Evolutionary conservation across 352 stramenopile species (phyloP), one percentile per base, ranked within the genome.

Genomic region (Phytophthora chlamydospora): DNA sequence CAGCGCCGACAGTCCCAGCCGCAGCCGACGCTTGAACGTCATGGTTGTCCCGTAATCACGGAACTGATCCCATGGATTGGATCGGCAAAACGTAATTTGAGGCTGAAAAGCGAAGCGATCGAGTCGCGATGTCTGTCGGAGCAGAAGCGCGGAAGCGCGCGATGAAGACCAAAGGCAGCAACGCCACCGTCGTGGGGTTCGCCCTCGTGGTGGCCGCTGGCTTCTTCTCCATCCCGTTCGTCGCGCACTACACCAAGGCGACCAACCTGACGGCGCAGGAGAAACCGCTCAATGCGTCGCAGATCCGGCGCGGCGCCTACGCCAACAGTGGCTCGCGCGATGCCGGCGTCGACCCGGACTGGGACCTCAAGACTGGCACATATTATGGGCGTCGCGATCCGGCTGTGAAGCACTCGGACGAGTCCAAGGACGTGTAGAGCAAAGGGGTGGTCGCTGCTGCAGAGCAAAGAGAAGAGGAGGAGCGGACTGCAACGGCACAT

Each of bases 281-380:
- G 52, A 75, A 87, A 42, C 66, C 83, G 55, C 70, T 91, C 29
- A 90, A 89, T 47, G 66, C 77, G 27, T 80, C 78, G 21, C 79
- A 91, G 73, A 87, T 93, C 61, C 87, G 87, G 47, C 85, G 88
- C 49, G 88, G 88, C 2, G 75, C 73, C 16, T 96, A 95, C 70
- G 65, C 88, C 16, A 96, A 96, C 68, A 82, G 86, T 10, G 85
- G 84, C 55, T 93, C 81, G 16, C 75, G 74, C 32, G 88, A 96
- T 57, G 83, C 79, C 4, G 88, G 88, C 33, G 79, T 82, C 6
- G 88, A 96, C 60, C 85, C 84, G 47, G 83, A 94, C 71, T 96
- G 83, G 80, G 84, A 95, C 62, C 73, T 91, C 45, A 62, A 63
- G 33, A 90, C 76, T 44, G 79, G 86, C 69, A 87, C 80, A 40